Evolutionary conservation across 176 grass and related monocot genomes (phyloP).

Genomic region (Musa schizocarpa): DNA sequence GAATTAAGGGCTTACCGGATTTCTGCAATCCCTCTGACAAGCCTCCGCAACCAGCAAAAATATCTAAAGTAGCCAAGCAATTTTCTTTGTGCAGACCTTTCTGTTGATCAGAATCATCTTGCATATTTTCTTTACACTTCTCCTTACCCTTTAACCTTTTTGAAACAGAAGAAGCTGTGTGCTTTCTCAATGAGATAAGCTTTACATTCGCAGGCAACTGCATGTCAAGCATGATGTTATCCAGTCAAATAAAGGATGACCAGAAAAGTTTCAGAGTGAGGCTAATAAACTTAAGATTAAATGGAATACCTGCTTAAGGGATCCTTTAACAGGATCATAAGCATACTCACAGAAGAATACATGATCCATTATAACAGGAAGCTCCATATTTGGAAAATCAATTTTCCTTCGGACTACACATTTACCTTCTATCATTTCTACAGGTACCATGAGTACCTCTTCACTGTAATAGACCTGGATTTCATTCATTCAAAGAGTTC

Average conservation of each 20-base stretch:
- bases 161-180: conserved; percentile 16
- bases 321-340: conserved; percentile 70
- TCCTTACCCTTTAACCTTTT: conserved; percentile 90
- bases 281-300: too few species aligned
- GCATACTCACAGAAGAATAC: conserved; percentile 91
- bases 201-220: conserved; percentile 72
- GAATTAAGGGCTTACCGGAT: conserved; percentile 47
- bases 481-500: too few species aligned
- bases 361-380: conserved; percentile 69
- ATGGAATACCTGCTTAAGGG: conserved; percentile 73
- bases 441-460: conserved; percentile 56
- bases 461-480: conserved; percentile 94
- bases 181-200: conserved; percentile 38
- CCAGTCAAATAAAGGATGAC: not conserved
- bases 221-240: conserved; percentile 7
- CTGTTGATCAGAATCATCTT: conserved; percentile 42
- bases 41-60: conserved; percentile 97
- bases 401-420: conserved; percentile 78
- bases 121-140: conserved; percentile 43
- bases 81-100: conserved; percentile 46
- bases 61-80: conserved; percentile 76
- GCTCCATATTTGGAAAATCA: conserved; percentile 49
- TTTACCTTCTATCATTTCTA: conserved; percentile 90
- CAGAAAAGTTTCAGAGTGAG: not conserved
- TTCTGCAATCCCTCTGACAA: conserved; percentile 90